Evolutionary conservation across 495 filamentous ascomycete genomes (phyloP).

Genomic region (Penicillium cosmopolitanum): DNA sequence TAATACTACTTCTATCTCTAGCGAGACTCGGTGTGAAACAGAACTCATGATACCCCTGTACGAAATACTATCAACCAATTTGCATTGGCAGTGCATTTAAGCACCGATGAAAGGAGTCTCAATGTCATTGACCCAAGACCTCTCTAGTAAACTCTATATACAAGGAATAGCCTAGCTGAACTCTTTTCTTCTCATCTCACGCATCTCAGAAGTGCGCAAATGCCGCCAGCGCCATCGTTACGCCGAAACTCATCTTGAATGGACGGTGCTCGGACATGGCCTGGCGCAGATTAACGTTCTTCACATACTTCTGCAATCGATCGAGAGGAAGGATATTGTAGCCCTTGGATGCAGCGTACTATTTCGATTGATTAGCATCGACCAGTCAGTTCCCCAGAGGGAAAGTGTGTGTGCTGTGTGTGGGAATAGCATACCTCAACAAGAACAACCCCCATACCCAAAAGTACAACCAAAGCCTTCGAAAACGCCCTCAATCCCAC

Average conservation of each 20-base stretch:
- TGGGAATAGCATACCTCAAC: conserved; percentile 60
- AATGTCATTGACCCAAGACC: too few species aligned
- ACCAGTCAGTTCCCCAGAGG: background rate
- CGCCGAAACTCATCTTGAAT: conserved; percentile 79
- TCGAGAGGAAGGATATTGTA: conserved; percentile 70
- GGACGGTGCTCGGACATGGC: conserved; percentile 68
- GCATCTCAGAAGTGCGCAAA: conserved; percentile 57
- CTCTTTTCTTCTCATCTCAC: background rate
- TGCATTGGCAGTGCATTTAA: background rate
- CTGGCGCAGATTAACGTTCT: conserved; percentile 57
- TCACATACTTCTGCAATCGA: conserved; percentile 61
- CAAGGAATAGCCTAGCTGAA: conserved; percentile 1
- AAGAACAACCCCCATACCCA: conserved; percentile 70
- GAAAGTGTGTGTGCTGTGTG: too few species aligned
- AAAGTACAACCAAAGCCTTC: conserved; percentile 68
- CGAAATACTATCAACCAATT: conserved; percentile 3
- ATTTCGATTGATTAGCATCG: conserved; percentile 8
- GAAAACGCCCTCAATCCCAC: conserved; percentile 76
- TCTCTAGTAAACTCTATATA: conserved; percentile 19
- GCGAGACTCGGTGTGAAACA: conserved; percentile 12
- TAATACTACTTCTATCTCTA: background rate
- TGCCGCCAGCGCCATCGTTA: conserved; percentile 76
- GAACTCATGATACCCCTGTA: conserved; percentile 15
- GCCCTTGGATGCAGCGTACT: conserved; percentile 75
- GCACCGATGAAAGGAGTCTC: background rate